Base-by-base conservation (phyloP, 2,329 filamentous ascomycete species). In the Beauveria sp. region DNA sequence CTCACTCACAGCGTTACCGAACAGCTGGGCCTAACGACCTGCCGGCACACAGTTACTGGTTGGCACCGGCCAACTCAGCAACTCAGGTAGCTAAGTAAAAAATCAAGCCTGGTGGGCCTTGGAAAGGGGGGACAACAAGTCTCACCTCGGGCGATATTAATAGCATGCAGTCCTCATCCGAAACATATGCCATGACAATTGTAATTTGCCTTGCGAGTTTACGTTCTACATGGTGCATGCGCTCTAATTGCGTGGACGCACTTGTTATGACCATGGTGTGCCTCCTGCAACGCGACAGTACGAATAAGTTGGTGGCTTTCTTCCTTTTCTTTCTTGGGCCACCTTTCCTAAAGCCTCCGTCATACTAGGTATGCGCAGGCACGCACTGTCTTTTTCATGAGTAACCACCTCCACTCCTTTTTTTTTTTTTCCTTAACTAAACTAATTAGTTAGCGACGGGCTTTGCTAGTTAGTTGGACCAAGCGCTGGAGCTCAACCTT, bases 171-270 rank as follows among this genome's bases (percentile, higher is more conserved):
- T 56, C 60, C 52, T 56, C 52, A 56, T 54, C 60, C 60, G 60
- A 62, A 56, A 62, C 60, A 62, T 49, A 45, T 56, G 52, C 60
- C 45, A 48, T 49, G 43, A 55, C 59, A 56, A 49, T 62, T 62
- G 60, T 57, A 51, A 56, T 62, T 60, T 60, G 49, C 46, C 48
- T 34, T 31, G 48, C 22, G 46, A 59, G 5, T 49, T 40, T 59
- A 24, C 31, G 22, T 42, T 51, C 55, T 51, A 59, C 48, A 45
- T 50, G 46, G 48, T 28, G 28, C 57, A 52, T 40, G 40, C n/a
- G 20, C 57, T 60, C 57, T 28, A 40, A 74, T 62, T 62, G 43
- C 51, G 22, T 34, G 34, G 60, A 22, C 55, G 60, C 48, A 52
- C 57, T 60, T 26, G 14, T 60, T 43, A 60, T 60, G 57, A 40